Conservation (phyloP, 352 stramenopile genomes). For the Pythium phragmiticola region DNA sequence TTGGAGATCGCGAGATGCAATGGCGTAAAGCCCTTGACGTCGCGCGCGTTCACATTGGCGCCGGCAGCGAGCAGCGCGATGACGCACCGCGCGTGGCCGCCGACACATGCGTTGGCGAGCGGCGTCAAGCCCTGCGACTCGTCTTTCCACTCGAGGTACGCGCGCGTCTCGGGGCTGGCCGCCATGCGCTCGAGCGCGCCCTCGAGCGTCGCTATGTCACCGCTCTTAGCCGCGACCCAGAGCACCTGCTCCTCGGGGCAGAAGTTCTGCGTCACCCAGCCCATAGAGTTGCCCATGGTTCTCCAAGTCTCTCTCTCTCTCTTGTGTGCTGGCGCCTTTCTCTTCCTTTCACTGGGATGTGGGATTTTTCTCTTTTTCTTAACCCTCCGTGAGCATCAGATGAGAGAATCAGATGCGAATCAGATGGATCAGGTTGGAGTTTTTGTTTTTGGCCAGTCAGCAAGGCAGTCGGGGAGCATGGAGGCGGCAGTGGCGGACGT, state of each 20-base stretch:
- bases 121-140: conserved; percentile 61
- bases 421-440: not conserved
- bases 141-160: conserved; percentile 73
- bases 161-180: conserved; percentile 38
- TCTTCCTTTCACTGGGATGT: not conserved
- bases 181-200: conserved; percentile 50
- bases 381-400: conserved; percentile 7
- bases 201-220: conserved; percentile 52
- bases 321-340: not conserved
- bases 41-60: conserved; percentile 55
- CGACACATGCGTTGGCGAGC: conserved; percentile 54
- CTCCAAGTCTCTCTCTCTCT: not conserved
- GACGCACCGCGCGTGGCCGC: conserved; percentile 66
- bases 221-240: conserved; percentile 75
- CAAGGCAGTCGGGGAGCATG: too few species aligned
- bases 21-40: conserved; percentile 61
- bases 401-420: not conserved
- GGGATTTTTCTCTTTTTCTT: not conserved
- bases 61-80: conserved; percentile 50
- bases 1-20: conserved; percentile 60
- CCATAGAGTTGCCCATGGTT: conserved; percentile 71
- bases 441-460: not conserved
- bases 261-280: conserved; percentile 69
- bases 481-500: conserved; percentile 15
- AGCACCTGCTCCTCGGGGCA: conserved; percentile 73